Percentiles rank a stretch among this genome's conserved stretches.
Conservation (phyloP, 352 stramenopile genomes). For the Phytophthora pseudosyringae region DNA sequence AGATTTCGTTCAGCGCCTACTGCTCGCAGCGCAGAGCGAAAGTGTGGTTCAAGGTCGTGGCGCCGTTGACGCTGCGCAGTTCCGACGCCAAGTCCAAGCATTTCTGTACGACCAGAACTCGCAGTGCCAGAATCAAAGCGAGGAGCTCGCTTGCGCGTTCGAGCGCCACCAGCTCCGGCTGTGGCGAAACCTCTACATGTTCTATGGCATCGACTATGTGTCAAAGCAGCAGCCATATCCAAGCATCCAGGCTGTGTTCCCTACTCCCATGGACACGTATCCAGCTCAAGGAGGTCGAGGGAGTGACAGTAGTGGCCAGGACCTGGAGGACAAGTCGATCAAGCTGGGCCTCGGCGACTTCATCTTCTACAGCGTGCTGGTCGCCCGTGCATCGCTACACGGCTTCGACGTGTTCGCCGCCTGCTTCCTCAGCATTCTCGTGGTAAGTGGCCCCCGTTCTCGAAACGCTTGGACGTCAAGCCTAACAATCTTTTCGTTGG, state of each 20-base stretch:
- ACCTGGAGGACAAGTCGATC: slow-evolving; percentile 72
- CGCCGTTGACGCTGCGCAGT: slow-evolving; percentile 19
- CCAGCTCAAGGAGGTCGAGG: slow-evolving; percentile 34
- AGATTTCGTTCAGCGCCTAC: slow-evolving; percentile 29
- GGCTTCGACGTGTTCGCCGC: slow-evolving; percentile 92
- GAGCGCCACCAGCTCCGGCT: slow-evolving; percentile 39
- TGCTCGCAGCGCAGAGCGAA: slow-evolving; percentile 7
- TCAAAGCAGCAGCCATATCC: slow-evolving; percentile 44
- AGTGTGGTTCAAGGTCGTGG: not conserved
- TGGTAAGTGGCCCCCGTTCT: slow-evolving; percentile 57
- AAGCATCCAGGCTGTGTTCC: slow-evolving; percentile 28
- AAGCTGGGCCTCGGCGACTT: slow-evolving; percentile 96
- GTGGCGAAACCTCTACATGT: slow-evolving; percentile 57
- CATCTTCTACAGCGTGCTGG: slow-evolving; percentile 98
- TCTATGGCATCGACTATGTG: slow-evolving; percentile 48
- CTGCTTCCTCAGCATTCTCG: slow-evolving; percentile 92
- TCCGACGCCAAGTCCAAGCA: slow-evolving; percentile 43
- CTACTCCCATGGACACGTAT: slow-evolving; percentile 26
- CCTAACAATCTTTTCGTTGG: slow-evolving; percentile 10
- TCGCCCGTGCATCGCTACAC: slow-evolving; percentile 93
- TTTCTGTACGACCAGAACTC: slow-evolving; percentile 60
- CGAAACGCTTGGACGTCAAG: not conserved
- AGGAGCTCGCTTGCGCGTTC: slow-evolving; percentile 43
- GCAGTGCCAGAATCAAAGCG: slow-evolving; percentile 30
- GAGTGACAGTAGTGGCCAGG: slow-evolving; percentile 33